Conservation (phyloP, 257 asterid species). For the Salvia rosmarinus region DNA sequence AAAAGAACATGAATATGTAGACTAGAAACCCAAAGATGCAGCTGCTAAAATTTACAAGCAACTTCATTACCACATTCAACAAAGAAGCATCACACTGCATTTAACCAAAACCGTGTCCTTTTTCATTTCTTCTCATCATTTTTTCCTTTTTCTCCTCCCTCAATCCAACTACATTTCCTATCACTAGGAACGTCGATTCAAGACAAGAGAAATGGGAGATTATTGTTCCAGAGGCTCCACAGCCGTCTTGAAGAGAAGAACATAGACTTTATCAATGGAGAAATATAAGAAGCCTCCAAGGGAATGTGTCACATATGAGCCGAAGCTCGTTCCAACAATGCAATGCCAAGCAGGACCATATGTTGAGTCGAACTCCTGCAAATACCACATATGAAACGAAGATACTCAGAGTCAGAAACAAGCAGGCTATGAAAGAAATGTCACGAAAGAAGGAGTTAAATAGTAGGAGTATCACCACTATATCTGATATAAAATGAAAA, state of each 20-base stretch:
- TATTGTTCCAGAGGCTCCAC: constrained; percentile 68
- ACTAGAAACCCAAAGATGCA: too few species aligned
- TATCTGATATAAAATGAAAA: too few species aligned
- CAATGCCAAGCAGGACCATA: constrained; percentile 98
- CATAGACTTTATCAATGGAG: constrained; percentile 77
- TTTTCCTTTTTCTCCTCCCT: too few species aligned
- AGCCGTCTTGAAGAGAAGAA: constrained; percentile 84
- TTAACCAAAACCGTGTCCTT: too few species aligned
- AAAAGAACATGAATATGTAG: too few species aligned
- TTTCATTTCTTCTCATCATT: too few species aligned
- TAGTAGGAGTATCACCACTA: neutral
- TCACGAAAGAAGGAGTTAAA: too few species aligned
- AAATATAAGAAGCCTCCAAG: constrained; percentile 85
- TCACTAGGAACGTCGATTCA: constrained; percentile 8
- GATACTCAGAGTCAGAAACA: neutral
- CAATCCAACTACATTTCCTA: too few species aligned
- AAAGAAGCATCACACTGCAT: constrained; percentile 6
- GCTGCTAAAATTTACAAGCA: neutral
- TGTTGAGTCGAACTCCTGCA: constrained; percentile 73
- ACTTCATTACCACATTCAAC: constrained; percentile 9
- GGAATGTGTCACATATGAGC: constrained; percentile 87
- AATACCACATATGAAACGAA: neutral
- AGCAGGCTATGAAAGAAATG: too few species aligned
- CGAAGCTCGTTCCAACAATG: constrained; percentile 83
- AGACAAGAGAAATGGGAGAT: constrained; percentile 24